phyloP scores from a whole-genome alignment of 2,329 filamentous ascomycete species.

The Diaporthe humulicola region DNA sequence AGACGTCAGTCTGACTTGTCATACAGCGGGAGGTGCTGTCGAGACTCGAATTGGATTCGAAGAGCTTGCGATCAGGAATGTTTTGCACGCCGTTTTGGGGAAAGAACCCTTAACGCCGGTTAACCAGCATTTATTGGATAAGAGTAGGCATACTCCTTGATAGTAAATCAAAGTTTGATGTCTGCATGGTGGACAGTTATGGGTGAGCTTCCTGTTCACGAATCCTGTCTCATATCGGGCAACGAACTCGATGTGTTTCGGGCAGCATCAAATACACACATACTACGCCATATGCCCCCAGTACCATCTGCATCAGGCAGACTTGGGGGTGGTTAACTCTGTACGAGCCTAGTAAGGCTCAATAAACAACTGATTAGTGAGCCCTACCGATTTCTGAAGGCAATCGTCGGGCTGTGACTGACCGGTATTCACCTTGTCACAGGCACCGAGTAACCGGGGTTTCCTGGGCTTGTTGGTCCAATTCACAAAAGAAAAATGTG shows the following conservation, averaged over 20 bases:
- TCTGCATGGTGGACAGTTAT: too few species aligned
- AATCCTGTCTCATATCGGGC: too few species aligned
- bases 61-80: constrained; percentile 66
- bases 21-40: constrained; percentile 68
- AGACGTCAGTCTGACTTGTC: constrained; percentile 61
- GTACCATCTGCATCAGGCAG: too few species aligned
- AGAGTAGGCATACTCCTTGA: background rate
- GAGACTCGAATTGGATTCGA: constrained; percentile 68
- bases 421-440: too few species aligned
- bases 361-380: too few species aligned
- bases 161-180: background rate
- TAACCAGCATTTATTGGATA: constrained; percentile 58
- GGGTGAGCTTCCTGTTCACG: background rate
- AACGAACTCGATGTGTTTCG: background rate
- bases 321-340: too few species aligned
- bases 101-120: constrained; percentile 63
- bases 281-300: too few species aligned
- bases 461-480: background rate
- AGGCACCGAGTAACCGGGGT: too few species aligned
- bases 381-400: too few species aligned
- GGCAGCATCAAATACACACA: too few species aligned
- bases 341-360: too few species aligned
- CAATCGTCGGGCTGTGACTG: too few species aligned
- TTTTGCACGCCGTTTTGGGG: constrained; percentile 60
- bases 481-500: background rate